Percentiles rank a stretch among this genome's conserved stretches.
These are phyloP conservation scores for Globisporangium recalcitrans DNA, from an alignment of 352 stramenopile species.

Conservation along the genomic window DNA sequence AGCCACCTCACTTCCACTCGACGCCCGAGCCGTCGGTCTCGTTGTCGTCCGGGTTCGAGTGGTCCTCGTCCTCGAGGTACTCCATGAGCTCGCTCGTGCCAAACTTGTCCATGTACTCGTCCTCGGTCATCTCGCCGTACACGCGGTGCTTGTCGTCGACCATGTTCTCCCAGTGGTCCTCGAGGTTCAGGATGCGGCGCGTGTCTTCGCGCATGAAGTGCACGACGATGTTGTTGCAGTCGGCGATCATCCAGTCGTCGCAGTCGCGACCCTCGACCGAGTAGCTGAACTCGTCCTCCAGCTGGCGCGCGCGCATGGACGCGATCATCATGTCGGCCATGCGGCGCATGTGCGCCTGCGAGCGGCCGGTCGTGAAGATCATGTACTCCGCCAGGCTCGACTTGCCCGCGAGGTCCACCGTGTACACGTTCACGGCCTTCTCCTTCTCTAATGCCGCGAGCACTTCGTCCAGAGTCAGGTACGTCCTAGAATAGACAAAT, in stretches of 20 bases:
- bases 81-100: conserved; percentile 85
- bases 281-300: conserved; percentile 78
- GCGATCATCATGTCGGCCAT: conserved; percentile 87
- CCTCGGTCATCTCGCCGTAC: conserved; percentile 75
- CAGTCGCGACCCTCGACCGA: conserved; percentile 83
- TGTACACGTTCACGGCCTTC: conserved; percentile 77
- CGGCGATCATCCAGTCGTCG: conserved; percentile 91
- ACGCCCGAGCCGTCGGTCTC: conserved; percentile 32
- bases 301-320: conserved; percentile 65
- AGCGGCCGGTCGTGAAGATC: conserved; percentile 85
- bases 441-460: conserved; percentile 56
- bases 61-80: conserved; percentile 66
- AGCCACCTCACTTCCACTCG: conserved; percentile 60
- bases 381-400: conserved; percentile 85
- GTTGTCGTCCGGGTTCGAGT: conserved; percentile 25
- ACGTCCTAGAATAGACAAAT: conserved; percentile 25
- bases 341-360: conserved; percentile 80
- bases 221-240: conserved; percentile 88
- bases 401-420: conserved; percentile 66
- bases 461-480: conserved; percentile 74
- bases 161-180: conserved; percentile 85
- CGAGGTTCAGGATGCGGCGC: conserved; percentile 62
- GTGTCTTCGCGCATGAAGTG: conserved; percentile 82
- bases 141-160: conserved; percentile 76
- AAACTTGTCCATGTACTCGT: conserved; percentile 87